Percentiles rank a stretch among this genome's conserved stretches.
These are phyloP conservation scores for Penicillium concentricum DNA, from an alignment of 2,329 filamentous ascomycete species.

Conservation along the genomic window DNA sequence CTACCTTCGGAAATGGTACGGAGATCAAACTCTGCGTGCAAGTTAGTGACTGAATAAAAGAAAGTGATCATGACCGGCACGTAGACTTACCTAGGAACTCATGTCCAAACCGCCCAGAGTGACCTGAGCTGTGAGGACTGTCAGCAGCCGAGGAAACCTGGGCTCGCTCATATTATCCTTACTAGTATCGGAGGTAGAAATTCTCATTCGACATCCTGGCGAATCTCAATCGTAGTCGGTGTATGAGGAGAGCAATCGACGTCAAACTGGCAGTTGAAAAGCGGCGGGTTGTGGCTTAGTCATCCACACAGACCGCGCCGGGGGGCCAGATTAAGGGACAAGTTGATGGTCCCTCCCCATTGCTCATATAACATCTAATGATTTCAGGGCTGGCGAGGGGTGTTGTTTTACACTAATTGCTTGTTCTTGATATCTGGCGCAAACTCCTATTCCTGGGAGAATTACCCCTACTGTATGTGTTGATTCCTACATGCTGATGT, in stretches of 20 bases:
- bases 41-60: slow-evolving; percentile 23
- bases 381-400: slow-evolving; percentile 38
- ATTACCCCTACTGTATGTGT: slow-evolving; percentile 27
- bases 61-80: not conserved
- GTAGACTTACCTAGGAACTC: slow-evolving; percentile 79
- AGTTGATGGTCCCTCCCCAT: slow-evolving; percentile 38
- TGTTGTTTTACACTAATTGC: slow-evolving; percentile 32
- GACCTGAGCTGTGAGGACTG: slow-evolving; percentile 71
- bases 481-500: slow-evolving; percentile 18
- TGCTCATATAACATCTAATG: slow-evolving; percentile 35
- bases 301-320: slow-evolving; percentile 44
- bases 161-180: slow-evolving; percentile 43
- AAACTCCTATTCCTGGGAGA: slow-evolving; percentile 26
- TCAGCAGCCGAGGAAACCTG: slow-evolving; percentile 44
- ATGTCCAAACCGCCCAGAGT: slow-evolving; percentile 95
- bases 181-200: slow-evolving; percentile 99
- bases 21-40: slow-evolving; percentile 82
- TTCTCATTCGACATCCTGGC: slow-evolving; percentile 68
- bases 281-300: slow-evolving; percentile 39
- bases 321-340: slow-evolving; percentile 42
- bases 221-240: not conserved
- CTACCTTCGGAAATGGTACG: slow-evolving; percentile 87
- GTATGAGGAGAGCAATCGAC: slow-evolving; percentile 2
- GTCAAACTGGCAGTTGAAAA: slow-evolving; percentile 18
- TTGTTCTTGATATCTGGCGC: slow-evolving; percentile 24